Percentiles rank a stretch among this genome's conserved stretches.
phyloP scores from a whole-genome alignment of 1,139 yeast genomes.

The Kazachstania sp. region DNA sequence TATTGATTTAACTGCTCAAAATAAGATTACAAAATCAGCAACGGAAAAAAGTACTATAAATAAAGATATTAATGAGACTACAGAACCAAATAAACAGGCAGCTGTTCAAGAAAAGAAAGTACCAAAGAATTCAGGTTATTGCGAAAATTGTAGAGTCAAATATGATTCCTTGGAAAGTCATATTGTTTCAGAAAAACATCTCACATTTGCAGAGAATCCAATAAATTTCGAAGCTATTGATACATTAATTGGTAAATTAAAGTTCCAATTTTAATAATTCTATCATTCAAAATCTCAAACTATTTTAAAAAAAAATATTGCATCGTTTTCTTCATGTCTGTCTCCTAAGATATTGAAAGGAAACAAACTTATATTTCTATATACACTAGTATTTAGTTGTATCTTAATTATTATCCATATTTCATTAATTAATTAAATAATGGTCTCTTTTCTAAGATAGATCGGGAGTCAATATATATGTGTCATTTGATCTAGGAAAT shows the following conservation, averaged over 20 bases:
- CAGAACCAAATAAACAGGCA: not conserved
- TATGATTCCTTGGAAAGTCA: slow-evolving; percentile 79
- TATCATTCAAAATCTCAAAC: not conserved
- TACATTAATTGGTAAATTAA: slow-evolving; percentile 46
- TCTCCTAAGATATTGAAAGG: too few species aligned
- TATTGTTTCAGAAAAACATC: slow-evolving; percentile 60
- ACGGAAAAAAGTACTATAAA: not conserved
- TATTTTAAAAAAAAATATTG: not conserved
- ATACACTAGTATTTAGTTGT: not conserved
- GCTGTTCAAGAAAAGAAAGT: not conserved
- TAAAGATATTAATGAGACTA: not conserved
- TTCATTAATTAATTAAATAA: not conserved
- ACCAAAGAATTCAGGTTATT: slow-evolving; percentile 49
- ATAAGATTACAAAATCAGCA: not conserved
- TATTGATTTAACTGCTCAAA: not conserved
- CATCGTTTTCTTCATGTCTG: not conserved
- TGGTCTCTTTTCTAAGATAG: not conserved
- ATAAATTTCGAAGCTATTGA: slow-evolving; percentile 73
- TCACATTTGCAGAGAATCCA: slow-evolving; percentile 68
- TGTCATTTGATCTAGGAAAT: too few species aligned
- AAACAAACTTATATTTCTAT: not conserved
- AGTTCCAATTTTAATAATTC: slow-evolving; percentile 23
- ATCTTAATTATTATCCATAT: not conserved
- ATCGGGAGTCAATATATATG: too few species aligned
- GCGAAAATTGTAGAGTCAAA: slow-evolving; percentile 89